Evolutionary conservation across 768 basidiomycete genomes (phyloP).

Genomic region (Sporobolomyces pararoseus): DNA sequence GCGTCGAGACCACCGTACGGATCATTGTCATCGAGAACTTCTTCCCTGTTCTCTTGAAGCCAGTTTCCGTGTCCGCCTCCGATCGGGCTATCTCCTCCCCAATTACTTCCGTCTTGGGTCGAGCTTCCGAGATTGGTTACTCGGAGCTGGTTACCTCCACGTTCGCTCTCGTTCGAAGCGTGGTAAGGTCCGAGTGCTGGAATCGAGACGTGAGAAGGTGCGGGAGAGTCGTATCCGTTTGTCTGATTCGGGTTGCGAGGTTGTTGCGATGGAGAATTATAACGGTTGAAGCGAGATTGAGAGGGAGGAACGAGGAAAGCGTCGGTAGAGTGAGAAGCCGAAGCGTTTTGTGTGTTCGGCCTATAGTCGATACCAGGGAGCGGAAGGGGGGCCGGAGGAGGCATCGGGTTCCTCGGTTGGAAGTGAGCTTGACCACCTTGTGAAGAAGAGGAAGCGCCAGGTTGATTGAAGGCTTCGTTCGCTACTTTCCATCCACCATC

Average conservation of each 20-base stretch:
- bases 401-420: slow-evolving; percentile 1
- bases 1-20: slow-evolving; percentile 11
- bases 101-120: slow-evolving; percentile 4
- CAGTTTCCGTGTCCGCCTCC: not conserved
- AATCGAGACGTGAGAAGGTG: slow-evolving; percentile 12
- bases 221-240: slow-evolving; percentile 14
- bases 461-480: slow-evolving; percentile 3
- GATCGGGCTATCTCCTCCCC: not conserved
- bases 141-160: slow-evolving; percentile 7
- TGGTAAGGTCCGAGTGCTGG: slow-evolving; percentile 11
- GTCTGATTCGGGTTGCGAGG: not conserved
- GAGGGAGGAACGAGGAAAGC: slow-evolving; percentile 11
- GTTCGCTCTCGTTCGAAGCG: slow-evolving; percentile 8
- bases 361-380: slow-evolving; percentile 13
- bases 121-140: slow-evolving; percentile 12
- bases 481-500: slow-evolving; percentile 24
- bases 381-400: slow-evolving; percentile 5
- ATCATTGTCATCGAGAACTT: not conserved
- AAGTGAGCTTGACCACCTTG: not conserved
- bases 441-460: not conserved
- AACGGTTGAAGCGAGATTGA: slow-evolving; percentile 12
- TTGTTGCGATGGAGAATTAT: slow-evolving; percentile 3
- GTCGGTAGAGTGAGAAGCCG: not conserved
- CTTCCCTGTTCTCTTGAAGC: not conserved
- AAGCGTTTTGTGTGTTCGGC: not conserved